These are phyloP conservation scores for Lipomyces yamadae DNA, from an alignment of 805 yeast genomes.

Conservation along the genomic window DNA sequence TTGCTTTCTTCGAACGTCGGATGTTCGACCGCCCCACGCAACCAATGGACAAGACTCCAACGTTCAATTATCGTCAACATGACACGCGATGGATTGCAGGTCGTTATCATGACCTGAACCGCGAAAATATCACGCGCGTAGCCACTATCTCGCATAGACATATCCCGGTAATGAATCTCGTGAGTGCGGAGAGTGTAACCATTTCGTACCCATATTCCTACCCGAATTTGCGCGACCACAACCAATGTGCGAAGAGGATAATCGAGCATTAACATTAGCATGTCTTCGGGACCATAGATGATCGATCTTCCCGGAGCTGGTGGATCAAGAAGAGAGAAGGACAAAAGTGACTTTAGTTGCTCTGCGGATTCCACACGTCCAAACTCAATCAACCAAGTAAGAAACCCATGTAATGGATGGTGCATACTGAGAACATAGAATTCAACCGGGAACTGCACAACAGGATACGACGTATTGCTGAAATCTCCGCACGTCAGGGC, in stretches of 20 bases:
- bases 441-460: conserved; percentile 53
- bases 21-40: conserved; percentile 53
- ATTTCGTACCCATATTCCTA: conserved; percentile 93
- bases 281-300: conserved; percentile 33
- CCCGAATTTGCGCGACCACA: conserved; percentile 77
- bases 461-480: conserved; percentile 34
- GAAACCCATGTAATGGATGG: conserved; percentile 78
- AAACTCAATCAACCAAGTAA: conserved; percentile 72
- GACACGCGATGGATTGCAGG: conserved; percentile 60
- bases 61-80: conserved; percentile 64
- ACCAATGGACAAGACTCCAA: conserved; percentile 70
- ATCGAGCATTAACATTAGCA: conserved; percentile 56
- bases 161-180: conserved; percentile 73
- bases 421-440: conserved; percentile 65
- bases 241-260: conserved; percentile 79
- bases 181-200: conserved; percentile 83
- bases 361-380: conserved; percentile 40
- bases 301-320: conserved; percentile 22
- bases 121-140: conserved; percentile 77
- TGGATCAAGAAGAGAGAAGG: conserved; percentile 31
- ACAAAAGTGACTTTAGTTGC: conserved; percentile 23
- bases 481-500: conserved; percentile 41
- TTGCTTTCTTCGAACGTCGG: conserved; percentile 46
- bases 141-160: conserved; percentile 82
- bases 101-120: conserved; percentile 63